These are phyloP conservation scores for Trametes punicea DNA, from an alignment of 768 basidiomycete species.

Conservation along the genomic window DNA sequence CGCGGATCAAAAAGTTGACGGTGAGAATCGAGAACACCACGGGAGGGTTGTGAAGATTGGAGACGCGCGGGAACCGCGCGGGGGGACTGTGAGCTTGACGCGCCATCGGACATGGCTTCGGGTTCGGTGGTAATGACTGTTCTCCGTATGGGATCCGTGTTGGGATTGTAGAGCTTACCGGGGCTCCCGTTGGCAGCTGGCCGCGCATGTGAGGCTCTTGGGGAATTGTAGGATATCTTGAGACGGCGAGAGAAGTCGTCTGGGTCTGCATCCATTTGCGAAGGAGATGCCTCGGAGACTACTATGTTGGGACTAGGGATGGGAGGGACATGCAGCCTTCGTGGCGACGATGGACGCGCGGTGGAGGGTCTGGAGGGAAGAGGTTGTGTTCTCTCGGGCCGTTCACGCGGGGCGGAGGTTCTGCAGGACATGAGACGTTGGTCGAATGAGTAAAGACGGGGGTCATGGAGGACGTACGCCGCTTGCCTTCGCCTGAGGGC, in stretches of 20 bases:
- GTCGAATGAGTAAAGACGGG: neutral
- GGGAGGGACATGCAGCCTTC: constrained; percentile 23
- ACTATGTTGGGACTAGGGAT: constrained; percentile 25
- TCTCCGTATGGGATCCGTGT: constrained; percentile 57
- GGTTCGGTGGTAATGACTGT: constrained; percentile 60
- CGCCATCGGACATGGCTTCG: constrained; percentile 59
- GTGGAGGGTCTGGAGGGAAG: constrained; percentile 31
- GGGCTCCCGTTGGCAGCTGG: constrained; percentile 28
- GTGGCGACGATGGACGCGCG: constrained; percentile 34
- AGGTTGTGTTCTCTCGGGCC: constrained; percentile 40
- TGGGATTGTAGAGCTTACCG: constrained; percentile 68
- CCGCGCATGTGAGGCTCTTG: constrained; percentile 34
- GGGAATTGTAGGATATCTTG: constrained; percentile 54
- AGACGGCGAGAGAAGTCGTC: constrained; percentile 74
- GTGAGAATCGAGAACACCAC: constrained; percentile 33
- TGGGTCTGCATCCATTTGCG: constrained; percentile 44
- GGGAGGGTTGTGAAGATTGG: constrained; percentile 31
- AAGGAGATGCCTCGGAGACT: constrained; percentile 43
- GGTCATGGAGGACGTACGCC: constrained; percentile 38
- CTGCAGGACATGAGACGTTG: constrained; percentile 30
- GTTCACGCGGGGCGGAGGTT: constrained; percentile 43
- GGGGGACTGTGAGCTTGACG: constrained; percentile 47
- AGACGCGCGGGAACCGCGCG: constrained; percentile 30
- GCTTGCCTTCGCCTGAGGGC: constrained; percentile 66
- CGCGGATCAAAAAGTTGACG: constrained; percentile 83